phyloP scores from a whole-genome alignment of 2,329 filamentous ascomycete genomes.

The Hypoxylon sp. region DNA sequence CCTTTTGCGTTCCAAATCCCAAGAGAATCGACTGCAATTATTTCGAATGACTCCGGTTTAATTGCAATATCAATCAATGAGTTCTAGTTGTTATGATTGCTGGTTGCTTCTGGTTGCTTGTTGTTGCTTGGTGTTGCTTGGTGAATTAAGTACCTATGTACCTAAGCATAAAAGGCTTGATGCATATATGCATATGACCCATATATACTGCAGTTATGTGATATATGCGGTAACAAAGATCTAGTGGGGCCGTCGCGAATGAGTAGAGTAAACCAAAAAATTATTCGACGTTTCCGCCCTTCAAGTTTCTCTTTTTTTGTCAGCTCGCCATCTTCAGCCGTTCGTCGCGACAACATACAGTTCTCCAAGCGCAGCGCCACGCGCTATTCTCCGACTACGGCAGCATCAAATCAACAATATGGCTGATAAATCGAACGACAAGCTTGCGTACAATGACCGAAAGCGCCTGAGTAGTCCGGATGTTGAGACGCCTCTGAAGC shows the following conservation, averaged over 20 bases:
- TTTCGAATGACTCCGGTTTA: constrained; percentile 1
- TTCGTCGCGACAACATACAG: constrained; percentile 15
- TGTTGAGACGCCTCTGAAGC: constrained; percentile 49
- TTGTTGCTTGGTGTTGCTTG: neutral
- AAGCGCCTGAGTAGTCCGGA: constrained; percentile 51
- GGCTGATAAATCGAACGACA: constrained; percentile 33
- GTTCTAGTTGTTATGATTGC: no score
- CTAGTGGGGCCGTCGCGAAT: constrained; percentile 15
- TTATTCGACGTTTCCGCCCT: constrained; percentile 15
- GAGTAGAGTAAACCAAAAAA: constrained; percentile 11
- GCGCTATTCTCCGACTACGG: neutral
- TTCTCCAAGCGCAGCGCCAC: neutral
- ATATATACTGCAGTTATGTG: neutral
- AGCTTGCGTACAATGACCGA: constrained; percentile 43
- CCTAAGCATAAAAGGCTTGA: neutral
- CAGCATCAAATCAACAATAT: constrained; percentile 10
- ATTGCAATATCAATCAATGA: neutral
- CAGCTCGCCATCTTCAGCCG: constrained; percentile 29
- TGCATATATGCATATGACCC: neutral
- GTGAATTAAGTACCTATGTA: neutral
- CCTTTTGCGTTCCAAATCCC: constrained; percentile 8
- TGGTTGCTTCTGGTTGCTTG: no score
- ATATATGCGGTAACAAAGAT: constrained; percentile 1
- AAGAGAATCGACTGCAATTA: constrained; percentile 13
- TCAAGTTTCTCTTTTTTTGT: constrained; percentile 25